A percentile compares a stretch with the other conserved stretches of the same genome.
Evolutionary conservation across 495 filamentous ascomycete species (phyloP).

Genomic region (Clavariopsis aquatica): DNA sequence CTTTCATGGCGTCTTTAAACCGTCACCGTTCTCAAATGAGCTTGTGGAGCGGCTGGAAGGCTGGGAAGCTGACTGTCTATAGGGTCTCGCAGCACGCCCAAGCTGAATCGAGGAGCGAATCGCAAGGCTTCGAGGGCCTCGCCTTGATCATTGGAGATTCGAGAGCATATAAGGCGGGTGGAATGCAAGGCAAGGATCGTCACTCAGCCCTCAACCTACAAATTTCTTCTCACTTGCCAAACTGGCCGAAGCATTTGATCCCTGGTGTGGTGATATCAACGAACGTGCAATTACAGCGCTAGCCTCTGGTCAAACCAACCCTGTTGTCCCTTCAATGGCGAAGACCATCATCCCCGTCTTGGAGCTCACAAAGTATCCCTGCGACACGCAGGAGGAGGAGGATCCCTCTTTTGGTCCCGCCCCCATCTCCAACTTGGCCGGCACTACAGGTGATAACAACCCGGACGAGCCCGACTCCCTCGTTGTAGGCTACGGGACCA

Average conservation of each 20-base stretch:
- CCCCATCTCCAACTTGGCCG: conserved; percentile 8
- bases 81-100: conserved; percentile 6
- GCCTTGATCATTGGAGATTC: conserved; percentile 9
- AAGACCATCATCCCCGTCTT: conserved; percentile 9
- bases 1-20: conserved; percentile 3
- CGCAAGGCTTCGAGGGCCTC: conserved; percentile 8
- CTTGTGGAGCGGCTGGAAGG: conserved; percentile 8
- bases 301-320: conserved; percentile 6
- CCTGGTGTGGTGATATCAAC: conserved; percentile 9
- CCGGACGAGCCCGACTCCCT: conserved; percentile 8
- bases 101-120: conserved; percentile 7
- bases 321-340: conserved; percentile 9
- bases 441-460: conserved; percentile 9
- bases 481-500: conserved; percentile 8
- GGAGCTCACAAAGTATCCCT: conserved; percentile 7
- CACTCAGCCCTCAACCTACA: conserved; percentile 7
- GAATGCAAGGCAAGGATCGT: conserved; percentile 9
- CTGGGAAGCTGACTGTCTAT: conserved; percentile 7
- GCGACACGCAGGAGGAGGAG: conserved; percentile 8
- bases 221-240: conserved; percentile 9
- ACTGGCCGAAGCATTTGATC: conserved; percentile 9
- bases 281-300: conserved; percentile 9
- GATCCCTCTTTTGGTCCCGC: conserved; percentile 8
- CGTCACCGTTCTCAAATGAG: conserved; percentile 7
- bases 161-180: conserved; percentile 6